Conservation (phyloP, 2,329 filamentous ascomycete species). For the Botryotinia narcissicola region DNA sequence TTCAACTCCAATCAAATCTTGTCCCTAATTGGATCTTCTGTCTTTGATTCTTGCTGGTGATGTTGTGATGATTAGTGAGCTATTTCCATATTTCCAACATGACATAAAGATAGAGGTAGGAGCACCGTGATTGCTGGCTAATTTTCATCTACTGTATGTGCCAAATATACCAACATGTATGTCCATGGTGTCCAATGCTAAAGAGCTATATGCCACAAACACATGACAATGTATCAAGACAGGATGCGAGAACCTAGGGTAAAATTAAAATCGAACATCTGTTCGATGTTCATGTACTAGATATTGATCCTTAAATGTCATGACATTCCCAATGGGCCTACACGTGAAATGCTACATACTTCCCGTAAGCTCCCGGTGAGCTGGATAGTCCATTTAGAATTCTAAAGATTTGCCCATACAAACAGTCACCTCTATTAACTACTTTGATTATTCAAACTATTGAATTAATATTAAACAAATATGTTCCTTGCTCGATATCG, state of each 20-base stretch:
- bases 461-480: neutral
- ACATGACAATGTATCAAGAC: neutral
- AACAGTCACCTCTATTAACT: neutral
- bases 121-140: neutral
- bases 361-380: neutral
- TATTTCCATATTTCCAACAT: neutral
- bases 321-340: neutral
- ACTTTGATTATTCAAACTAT: neutral
- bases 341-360: neutral
- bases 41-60: neutral
- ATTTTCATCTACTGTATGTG: neutral
- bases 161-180: neutral
- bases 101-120: neutral
- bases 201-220: neutral
- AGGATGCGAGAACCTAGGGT: neutral
- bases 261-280: neutral
- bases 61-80: neutral
- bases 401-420: neutral
- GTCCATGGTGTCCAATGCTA: neutral
- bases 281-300: too few species aligned
- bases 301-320: neutral
- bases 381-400: neutral
- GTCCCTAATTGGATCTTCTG: neutral
- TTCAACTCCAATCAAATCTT: neutral
- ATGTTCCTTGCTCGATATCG: neutral